Evolutionary conservation across 2,329 filamentous ascomycete species (phyloP).

Genomic region (Penicillium verrucosum): DNA sequence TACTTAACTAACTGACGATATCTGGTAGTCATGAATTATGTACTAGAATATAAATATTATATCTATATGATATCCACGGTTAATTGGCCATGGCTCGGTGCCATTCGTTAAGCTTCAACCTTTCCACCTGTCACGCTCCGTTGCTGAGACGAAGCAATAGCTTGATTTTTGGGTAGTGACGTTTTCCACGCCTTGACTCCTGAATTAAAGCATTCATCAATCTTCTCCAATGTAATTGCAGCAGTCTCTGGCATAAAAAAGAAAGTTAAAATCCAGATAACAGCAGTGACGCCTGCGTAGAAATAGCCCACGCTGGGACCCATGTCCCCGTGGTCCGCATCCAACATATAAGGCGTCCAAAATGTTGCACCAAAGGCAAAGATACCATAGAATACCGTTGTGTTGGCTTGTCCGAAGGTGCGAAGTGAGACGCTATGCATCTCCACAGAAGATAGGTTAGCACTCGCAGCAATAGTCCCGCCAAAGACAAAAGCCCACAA

Average conservation of each 20-base stretch:
- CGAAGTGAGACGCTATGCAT: conserved; percentile 26
- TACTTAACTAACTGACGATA: no score
- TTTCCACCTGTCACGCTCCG: neutral
- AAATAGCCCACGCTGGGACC: conserved; percentile 31
- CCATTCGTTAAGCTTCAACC: neutral
- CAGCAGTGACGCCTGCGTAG: conserved; percentile 23
- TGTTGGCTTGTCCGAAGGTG: conserved; percentile 26
- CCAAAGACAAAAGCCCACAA: conserved; percentile 28
- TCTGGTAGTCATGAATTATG: neutral
- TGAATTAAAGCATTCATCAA: conserved; percentile 26
- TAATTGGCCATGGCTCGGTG: no score
- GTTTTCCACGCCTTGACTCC: conserved; percentile 25
- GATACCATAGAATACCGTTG: conserved; percentile 19
- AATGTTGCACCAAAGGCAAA: conserved; percentile 22
- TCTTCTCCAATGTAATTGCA: conserved; percentile 27
- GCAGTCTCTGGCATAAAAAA: conserved; percentile 28
- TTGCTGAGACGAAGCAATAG: neutral
- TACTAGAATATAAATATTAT: no score
- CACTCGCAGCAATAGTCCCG: conserved; percentile 19
- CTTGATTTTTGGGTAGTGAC: conserved; percentile 19
- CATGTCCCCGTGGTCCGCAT: conserved; percentile 22
- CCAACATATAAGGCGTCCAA: conserved; percentile 26
- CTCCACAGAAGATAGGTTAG: conserved; percentile 20
- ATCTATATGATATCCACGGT: neutral
- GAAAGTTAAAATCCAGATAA: conserved; percentile 16